A percentile compares a stretch with the other conserved stretches of the same genome.
Evolutionary conservation across 352 stramenopile species (phyloP).

Genomic region (Pseudoperonospora humuli): DNA sequence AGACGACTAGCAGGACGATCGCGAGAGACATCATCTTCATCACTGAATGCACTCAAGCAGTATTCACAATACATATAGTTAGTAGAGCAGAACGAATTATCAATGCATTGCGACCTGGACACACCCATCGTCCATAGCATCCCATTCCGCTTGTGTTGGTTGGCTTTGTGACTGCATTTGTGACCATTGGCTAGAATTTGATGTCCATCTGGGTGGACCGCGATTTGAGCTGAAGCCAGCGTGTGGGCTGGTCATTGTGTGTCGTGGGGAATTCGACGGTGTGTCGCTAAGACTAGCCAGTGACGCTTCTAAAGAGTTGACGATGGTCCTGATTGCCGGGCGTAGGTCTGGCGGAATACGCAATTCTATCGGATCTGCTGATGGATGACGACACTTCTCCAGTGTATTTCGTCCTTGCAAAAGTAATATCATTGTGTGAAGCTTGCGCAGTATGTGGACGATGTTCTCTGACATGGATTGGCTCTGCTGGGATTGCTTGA

Average conservation of each 20-base stretch:
- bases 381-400: conserved; percentile 35
- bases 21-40: conserved; percentile 21
- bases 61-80: not conserved
- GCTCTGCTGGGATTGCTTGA: conserved; percentile 32
- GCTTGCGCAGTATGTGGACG: conserved; percentile 31
- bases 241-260: conserved; percentile 2
- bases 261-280: not conserved
- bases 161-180: conserved; percentile 8
- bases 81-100: not conserved
- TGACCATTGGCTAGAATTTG: conserved; percentile 2
- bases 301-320: conserved; percentile 32
- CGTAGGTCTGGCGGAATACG: conserved; percentile 50
- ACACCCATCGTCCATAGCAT: conserved; percentile 40
- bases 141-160: conserved; percentile 17
- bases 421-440: conserved; percentile 63
- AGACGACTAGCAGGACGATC: conserved; percentile 19
- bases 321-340: conserved; percentile 41
- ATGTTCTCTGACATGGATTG: conserved; percentile 27
- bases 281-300: conserved; percentile 15
- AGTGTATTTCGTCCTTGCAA: conserved; percentile 42
- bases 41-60: conserved; percentile 5
- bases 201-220: conserved; percentile 16
- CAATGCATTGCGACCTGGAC: not conserved
- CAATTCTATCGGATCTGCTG: conserved; percentile 51
- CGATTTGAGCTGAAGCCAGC: conserved; percentile 17